phyloP scores from a whole-genome alignment of 192 early-diverging fungal species.

The Coemansia sp. region DNA sequence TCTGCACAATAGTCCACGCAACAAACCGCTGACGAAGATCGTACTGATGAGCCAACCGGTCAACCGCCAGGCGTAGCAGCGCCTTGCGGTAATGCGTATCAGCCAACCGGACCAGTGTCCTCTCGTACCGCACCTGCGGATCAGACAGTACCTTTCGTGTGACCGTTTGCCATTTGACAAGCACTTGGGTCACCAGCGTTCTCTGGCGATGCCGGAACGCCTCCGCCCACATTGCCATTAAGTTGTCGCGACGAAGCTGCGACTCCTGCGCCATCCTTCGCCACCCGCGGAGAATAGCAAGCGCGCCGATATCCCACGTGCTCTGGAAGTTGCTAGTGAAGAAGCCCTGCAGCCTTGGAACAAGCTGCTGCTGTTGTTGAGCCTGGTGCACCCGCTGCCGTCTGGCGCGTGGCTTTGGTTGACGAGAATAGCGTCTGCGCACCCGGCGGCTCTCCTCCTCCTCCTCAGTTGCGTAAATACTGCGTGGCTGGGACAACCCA shows the following conservation, averaged over 20 bases:
- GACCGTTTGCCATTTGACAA: conserved; percentile 10
- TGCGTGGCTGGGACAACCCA: not conserved
- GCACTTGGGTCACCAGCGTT: conserved; percentile 1
- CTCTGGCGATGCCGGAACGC: conserved; percentile 17
- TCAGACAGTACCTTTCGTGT: not conserved
- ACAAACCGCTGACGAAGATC: conserved; percentile 11
- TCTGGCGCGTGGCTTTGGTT: not conserved
- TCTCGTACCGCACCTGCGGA: conserved; percentile 9
- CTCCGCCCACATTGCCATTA: conserved; percentile 27
- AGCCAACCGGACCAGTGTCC: conserved; percentile 14
- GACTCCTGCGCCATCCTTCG: conserved; percentile 22
- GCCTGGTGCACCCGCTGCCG: too few relatives aligned
- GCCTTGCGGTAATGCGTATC: conserved; percentile 18
- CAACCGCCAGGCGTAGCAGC: not conserved
- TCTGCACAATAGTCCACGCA: not conserved
- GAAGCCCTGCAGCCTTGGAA: conserved; percentile 18
- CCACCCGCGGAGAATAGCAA: conserved; percentile 33
- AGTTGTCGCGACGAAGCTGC: conserved; percentile 25
- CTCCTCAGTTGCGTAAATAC: not conserved
- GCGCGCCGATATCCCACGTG: conserved; percentile 30
- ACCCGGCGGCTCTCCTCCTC: not conserved
- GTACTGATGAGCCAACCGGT: not conserved
- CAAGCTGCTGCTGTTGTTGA: too few relatives aligned
- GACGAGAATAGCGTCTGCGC: not conserved
- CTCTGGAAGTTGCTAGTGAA: conserved; percentile 24